These are phyloP conservation scores for Boletus subcaerulescens DNA, from an alignment of 768 basidiomycete genomes.

Conservation along the genomic window DNA sequence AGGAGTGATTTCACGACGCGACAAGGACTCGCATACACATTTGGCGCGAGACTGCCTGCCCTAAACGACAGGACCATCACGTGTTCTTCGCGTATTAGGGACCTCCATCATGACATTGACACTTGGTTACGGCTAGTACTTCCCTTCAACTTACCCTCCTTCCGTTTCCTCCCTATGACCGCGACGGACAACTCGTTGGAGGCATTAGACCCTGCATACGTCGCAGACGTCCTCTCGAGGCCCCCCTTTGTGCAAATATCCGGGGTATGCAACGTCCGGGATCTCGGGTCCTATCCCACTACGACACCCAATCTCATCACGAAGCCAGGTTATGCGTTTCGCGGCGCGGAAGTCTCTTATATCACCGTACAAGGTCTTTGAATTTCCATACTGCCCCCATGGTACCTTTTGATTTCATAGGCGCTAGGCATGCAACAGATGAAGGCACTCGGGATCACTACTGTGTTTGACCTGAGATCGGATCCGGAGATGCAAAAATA, in stretches of 20 bases:
- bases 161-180: constrained; percentile 13
- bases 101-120: background rate
- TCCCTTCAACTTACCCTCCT: background rate
- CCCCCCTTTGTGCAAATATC: constrained; percentile 68
- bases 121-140: background rate
- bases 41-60: constrained; percentile 45
- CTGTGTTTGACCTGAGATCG: constrained; percentile 75
- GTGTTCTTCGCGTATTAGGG: constrained; percentile 12
- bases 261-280: constrained; percentile 76
- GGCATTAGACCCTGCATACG: constrained; percentile 64
- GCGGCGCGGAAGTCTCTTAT: constrained; percentile 69
- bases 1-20: constrained; percentile 26
- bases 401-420: constrained; percentile 1
- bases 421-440: constrained; percentile 55
- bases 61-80: constrained; percentile 29
- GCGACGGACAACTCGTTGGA: constrained; percentile 40
- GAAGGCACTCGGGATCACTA: constrained; percentile 58
- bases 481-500: constrained; percentile 79
- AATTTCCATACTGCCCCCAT: background rate
- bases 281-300: constrained; percentile 64
- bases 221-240: constrained; percentile 58
- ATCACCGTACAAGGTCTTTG: constrained; percentile 66
- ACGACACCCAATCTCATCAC: constrained; percentile 48
- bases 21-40: constrained; percentile 13
- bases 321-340: constrained; percentile 55